Evolutionary conservation across 345 rosid genomes (phyloP), one percentile per base, ranked within the genome.

Genomic region (Syzygium jambos): DNA sequence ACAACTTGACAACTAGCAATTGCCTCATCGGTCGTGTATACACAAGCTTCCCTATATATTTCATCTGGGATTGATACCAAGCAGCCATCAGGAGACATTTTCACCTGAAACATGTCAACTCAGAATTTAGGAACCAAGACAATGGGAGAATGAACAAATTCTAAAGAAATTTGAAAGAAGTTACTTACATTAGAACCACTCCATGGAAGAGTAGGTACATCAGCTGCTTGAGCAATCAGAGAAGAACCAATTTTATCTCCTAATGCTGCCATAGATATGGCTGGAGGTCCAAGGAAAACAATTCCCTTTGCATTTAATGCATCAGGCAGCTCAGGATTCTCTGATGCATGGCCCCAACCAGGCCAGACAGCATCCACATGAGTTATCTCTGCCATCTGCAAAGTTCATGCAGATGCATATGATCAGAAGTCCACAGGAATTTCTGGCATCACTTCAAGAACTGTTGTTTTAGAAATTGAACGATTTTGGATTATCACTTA

Each of bases 301-400:
- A 98, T 93, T 89, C 98, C 99, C 89, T 95, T 98, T 38, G 93
- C 97, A 91, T 56, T 85, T 87, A 98, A 88, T 30, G 98, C 99
- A 90, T 98, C 99, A 11, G 99, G 99, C 61, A 98, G 93, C 90
- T 96, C 99, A 56, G 99, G 99, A 90, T 94, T 98, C 92, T 96
- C 99, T 19, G 99, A 98, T 68, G 99, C 99, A 93, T 98, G 99
- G 78, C 99, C 99, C 99, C 99, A 98, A 85, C 99, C 99, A 91
- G 99, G 99, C 99, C 99, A 98, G 89, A 98, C 98, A 17, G 99
- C 99, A 93, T 98, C 99, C 86, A 98, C 99, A 88, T 85, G 97
- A 30, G 99, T 98, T 89, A 94, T 94, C 90, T 98, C 99, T 54
- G 99, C 99, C 98, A 96, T 96, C 99, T 98, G 91, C 86, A 85